phyloP scores from a whole-genome alignment of 1,284 basidiomycete genomes.

The Sanguinoderma infundibulare region DNA sequence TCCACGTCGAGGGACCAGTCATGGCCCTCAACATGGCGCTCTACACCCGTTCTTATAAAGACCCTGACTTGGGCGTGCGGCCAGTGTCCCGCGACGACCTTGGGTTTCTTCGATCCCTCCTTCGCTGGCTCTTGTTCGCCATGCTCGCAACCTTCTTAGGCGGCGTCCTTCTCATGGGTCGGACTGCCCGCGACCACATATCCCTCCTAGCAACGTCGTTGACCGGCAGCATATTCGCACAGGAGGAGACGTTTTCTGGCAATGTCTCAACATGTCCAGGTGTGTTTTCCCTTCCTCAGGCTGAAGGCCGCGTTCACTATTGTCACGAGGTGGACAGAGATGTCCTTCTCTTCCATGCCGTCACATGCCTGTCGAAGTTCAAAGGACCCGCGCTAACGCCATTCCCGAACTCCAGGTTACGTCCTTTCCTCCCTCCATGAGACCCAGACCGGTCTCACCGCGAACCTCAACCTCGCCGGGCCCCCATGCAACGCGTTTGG shows the following conservation, averaged over 20 bases:
- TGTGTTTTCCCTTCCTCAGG: neutral
- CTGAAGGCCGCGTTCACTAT: neutral
- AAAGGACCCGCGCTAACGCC: neutral
- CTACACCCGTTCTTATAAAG: conserved; percentile 17
- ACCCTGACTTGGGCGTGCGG: neutral
- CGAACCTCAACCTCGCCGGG: conserved; percentile 62
- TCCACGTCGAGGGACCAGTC: neutral
- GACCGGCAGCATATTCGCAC: neutral
- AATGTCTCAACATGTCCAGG: conserved; percentile 27
- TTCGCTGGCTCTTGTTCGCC: conserved; percentile 12
- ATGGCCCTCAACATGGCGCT: conserved; percentile 11
- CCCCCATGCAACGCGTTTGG: conserved; percentile 76
- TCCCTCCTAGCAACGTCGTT: conserved; percentile 3
- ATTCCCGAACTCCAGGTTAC: conserved; percentile 49
- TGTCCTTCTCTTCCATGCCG: neutral
- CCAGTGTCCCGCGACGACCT: conserved; percentile 2
- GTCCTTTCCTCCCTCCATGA: conserved; percentile 49
- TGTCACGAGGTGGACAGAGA: neutral
- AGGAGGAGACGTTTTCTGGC: conserved; percentile 9
- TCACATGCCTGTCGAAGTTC: neutral
- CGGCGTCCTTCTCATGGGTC: conserved; percentile 9
- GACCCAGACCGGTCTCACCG: conserved; percentile 57
- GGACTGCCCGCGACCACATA: conserved; percentile 1
- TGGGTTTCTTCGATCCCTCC: conserved; percentile 6
- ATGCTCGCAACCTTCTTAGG: conserved; percentile 21